Percentiles rank a stretch among this genome's conserved stretches.
These are phyloP conservation scores for Neocucurbitaria cava DNA, from an alignment of 2,329 filamentous ascomycete species.

Conservation along the genomic window DNA sequence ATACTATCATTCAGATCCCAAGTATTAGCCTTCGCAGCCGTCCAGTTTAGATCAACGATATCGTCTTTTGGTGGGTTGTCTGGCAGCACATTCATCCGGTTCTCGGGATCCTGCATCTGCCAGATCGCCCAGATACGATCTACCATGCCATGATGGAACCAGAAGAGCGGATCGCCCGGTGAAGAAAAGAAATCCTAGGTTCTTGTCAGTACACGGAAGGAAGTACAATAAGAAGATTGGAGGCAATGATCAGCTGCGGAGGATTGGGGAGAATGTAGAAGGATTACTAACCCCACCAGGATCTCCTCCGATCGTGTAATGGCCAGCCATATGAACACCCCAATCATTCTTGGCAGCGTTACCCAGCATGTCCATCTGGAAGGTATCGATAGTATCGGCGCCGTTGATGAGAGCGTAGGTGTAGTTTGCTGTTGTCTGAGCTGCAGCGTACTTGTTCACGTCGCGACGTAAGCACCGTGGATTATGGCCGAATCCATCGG, in stretches of 20 bases:
- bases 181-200: neutral
- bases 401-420: conserved; percentile 31
- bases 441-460: conserved; percentile 33
- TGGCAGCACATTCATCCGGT: conserved; percentile 30
- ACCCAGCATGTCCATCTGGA: conserved; percentile 49
- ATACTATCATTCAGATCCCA: conserved; percentile 30
- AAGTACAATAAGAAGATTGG: too few species aligned
- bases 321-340: conserved; percentile 55
- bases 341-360: conserved; percentile 42
- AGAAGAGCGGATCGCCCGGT: neutral
- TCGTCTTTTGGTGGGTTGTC: conserved; percentile 26
- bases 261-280: too few species aligned
- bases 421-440: conserved; percentile 32
- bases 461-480: conserved; percentile 51
- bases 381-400: conserved; percentile 38
- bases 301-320: conserved; percentile 56
- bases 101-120: conserved; percentile 52
- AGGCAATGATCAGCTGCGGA: too few species aligned
- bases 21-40: conserved; percentile 17
- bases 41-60: conserved; percentile 30
- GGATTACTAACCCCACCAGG: conserved; percentile 31
- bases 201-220: neutral
- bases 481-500: conserved; percentile 39
- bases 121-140: conserved; percentile 59
- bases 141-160: conserved; percentile 56